phyloP scores from a whole-genome alignment of 140 eudicot genomes.

The Ambrosia hybrid region DNA sequence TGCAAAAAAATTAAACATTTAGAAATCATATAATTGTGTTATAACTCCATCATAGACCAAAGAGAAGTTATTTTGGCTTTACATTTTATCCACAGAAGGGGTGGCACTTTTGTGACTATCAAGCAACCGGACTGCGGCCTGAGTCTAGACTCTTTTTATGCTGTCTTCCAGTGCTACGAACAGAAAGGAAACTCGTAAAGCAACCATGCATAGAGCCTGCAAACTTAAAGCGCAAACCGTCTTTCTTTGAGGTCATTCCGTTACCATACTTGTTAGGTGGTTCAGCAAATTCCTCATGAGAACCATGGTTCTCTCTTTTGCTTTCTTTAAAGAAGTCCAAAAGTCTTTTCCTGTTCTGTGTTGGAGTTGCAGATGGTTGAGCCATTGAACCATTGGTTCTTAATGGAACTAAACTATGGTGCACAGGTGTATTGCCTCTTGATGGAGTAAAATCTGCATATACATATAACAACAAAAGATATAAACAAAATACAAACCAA shows the following conservation, averaged over 20 bases:
- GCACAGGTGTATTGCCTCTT: slow-evolving; percentile 77
- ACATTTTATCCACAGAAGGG: neutral
- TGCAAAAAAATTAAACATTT: too few relatives aligned
- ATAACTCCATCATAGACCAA: neutral
- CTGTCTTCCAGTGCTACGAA: slow-evolving; percentile 25
- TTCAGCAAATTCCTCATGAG: slow-evolving; percentile 4
- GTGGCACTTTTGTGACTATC: neutral
- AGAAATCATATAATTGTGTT: neutral
- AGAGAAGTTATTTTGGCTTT: slow-evolving; percentile 16
- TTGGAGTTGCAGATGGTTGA: slow-evolving; percentile 40
- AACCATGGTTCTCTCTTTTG: slow-evolving; percentile 16
- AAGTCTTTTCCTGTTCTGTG: slow-evolving; percentile 25
- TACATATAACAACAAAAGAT: neutral
- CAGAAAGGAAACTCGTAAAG: slow-evolving; percentile 27
- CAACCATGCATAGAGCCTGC: slow-evolving; percentile 21
- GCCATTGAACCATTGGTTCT: slow-evolving; percentile 9
- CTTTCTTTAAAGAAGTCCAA: slow-evolving; percentile 38
- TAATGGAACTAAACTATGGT: slow-evolving; percentile 36
- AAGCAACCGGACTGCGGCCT: neutral
- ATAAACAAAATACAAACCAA: neutral
- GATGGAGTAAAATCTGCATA: slow-evolving; percentile 84
- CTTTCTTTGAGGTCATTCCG: slow-evolving; percentile 12
- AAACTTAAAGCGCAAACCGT: neutral
- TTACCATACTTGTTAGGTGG: slow-evolving; percentile 14
- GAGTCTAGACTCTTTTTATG: slow-evolving; percentile 11